Evolutionary conservation across 2,329 filamentous ascomycete genomes (phyloP).

Genomic region (Colletotrichum paranaense): DNA sequence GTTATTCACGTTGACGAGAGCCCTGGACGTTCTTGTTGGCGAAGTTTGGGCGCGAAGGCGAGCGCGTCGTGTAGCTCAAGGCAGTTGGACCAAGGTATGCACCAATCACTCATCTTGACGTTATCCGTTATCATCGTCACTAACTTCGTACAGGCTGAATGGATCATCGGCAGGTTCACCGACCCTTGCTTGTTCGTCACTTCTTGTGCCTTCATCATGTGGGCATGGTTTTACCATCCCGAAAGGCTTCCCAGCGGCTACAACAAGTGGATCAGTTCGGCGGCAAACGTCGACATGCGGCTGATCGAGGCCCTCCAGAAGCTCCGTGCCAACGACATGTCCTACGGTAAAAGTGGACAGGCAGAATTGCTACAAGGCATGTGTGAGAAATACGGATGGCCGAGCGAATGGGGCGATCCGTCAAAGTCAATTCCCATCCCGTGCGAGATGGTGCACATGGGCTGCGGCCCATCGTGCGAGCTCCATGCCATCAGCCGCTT

Average conservation of each 20-base stretch:
- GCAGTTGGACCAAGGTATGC: constrained; percentile 60
- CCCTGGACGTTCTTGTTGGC: constrained; percentile 76
- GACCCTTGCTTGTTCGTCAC: constrained; percentile 78
- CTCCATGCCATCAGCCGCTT: constrained; percentile 78
- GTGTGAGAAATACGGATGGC: constrained; percentile 77
- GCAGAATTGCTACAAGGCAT: constrained; percentile 75
- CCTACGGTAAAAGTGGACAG: constrained; percentile 80
- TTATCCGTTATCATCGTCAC: not conserved
- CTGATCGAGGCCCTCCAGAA: constrained; percentile 80
- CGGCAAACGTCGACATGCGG: constrained; percentile 79
- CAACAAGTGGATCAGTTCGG: constrained; percentile 83
- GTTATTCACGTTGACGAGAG: constrained; percentile 79
- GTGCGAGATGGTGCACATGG: constrained; percentile 88
- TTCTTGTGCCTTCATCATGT: constrained; percentile 84
- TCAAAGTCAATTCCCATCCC: constrained; percentile 76
- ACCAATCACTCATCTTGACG: not conserved
- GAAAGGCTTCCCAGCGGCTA: constrained; percentile 78
- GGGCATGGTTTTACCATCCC: constrained; percentile 86
- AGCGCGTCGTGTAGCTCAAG: constrained; percentile 54
- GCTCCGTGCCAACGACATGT: constrained; percentile 70
- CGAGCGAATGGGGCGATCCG: constrained; percentile 79
- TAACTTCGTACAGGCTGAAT: constrained; percentile 50
- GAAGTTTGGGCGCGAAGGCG: constrained; percentile 70
- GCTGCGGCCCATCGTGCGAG: constrained; percentile 78
- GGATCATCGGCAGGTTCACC: constrained; percentile 55